These are phyloP conservation scores for Coprinopsis sp. DNA, from an alignment of 768 basidiomycete genomes.

Conservation along the genomic window DNA sequence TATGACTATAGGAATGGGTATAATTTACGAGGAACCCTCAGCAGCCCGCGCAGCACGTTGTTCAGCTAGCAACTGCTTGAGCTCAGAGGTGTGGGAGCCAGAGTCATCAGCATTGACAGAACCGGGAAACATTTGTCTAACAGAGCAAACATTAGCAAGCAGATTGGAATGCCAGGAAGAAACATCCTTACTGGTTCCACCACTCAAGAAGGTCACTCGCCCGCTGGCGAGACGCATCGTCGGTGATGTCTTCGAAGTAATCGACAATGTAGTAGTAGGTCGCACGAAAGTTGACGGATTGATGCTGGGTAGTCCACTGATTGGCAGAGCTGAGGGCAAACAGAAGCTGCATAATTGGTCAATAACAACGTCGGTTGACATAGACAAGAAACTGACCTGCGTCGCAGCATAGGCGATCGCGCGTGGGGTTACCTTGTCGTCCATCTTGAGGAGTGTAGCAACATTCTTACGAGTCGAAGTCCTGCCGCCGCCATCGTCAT, in stretches of 20 bases:
- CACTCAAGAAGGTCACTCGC: slow-evolving; percentile 13
- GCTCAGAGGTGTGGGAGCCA: too few relatives aligned
- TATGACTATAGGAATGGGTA: too few relatives aligned
- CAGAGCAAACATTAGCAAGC: too few relatives aligned
- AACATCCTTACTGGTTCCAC: slow-evolving; percentile 10
- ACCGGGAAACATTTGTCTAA: too few relatives aligned
- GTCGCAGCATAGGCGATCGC: slow-evolving; percentile 28
- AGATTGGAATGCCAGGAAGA: neutral
- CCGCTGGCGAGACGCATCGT: slow-evolving; percentile 4
- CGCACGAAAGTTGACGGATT: slow-evolving; percentile 15
- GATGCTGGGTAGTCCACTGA: slow-evolving; percentile 14
- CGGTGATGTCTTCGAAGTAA: slow-evolving; percentile 14
- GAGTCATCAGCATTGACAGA: too few relatives aligned
- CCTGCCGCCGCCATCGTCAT: neutral
- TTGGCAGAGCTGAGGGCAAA: slow-evolving; percentile 16
- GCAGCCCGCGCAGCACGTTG: too few relatives aligned
- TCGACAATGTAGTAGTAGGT: slow-evolving; percentile 19
- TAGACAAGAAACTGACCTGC: slow-evolving; percentile 16
- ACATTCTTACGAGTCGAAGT: slow-evolving; percentile 2
- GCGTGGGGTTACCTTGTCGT: slow-evolving; percentile 18
- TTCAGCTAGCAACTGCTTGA: too few relatives aligned
- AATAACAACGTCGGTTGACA: slow-evolving; percentile 6
- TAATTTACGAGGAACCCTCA: too few relatives aligned
- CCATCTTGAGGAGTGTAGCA: slow-evolving; percentile 14
- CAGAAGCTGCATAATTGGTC: slow-evolving; percentile 14